Conservation (phyloP, 2,329 filamentous ascomycete species). For the Thelonectria discophora region DNA sequence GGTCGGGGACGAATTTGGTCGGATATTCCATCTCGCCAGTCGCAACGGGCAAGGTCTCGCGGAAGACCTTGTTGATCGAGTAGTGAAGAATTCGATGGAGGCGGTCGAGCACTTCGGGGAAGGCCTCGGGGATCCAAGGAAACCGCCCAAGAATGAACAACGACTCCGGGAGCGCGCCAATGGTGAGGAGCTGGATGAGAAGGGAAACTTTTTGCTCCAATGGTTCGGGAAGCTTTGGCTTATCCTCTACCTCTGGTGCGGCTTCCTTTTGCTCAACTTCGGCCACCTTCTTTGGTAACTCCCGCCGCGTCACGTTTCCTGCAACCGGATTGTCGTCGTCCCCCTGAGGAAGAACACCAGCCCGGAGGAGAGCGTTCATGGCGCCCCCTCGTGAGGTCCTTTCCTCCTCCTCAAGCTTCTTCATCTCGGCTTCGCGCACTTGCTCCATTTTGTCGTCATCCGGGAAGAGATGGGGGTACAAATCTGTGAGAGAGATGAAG, state of each 20-base stretch:
- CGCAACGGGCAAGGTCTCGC: constrained; percentile 54
- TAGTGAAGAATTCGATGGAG: constrained; percentile 88
- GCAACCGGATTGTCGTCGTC: constrained; percentile 73
- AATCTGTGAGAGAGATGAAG: constrained; percentile 89
- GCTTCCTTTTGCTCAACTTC: constrained; percentile 62
- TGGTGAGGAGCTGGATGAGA: constrained; percentile 84
- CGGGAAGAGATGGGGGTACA: constrained; percentile 93
- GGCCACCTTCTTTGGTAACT: constrained; percentile 59
- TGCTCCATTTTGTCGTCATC: constrained; percentile 82
- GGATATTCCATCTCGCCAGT: constrained; percentile 47
- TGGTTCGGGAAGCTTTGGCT: constrained; percentile 71
- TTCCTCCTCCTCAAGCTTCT: constrained; percentile 83
- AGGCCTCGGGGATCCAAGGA: constrained; percentile 89
- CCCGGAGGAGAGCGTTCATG: constrained; percentile 86
- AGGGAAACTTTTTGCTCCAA: constrained; percentile 88
- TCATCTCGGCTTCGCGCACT: constrained; percentile 73
- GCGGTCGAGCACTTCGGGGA: constrained; percentile 79
- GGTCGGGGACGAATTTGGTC: constrained; percentile 56
- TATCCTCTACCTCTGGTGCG: constrained; percentile 57
- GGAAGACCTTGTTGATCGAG: constrained; percentile 78
- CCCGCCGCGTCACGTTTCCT: constrained; percentile 57
- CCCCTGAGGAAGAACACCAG: constrained; percentile 75
- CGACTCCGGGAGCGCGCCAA: constrained; percentile 91
- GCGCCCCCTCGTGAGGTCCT: constrained; percentile 73
- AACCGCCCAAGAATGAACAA: constrained; percentile 92